Base-by-base conservation (phyloP, 441 rosid species). In the Populus hybrid region DNA sequence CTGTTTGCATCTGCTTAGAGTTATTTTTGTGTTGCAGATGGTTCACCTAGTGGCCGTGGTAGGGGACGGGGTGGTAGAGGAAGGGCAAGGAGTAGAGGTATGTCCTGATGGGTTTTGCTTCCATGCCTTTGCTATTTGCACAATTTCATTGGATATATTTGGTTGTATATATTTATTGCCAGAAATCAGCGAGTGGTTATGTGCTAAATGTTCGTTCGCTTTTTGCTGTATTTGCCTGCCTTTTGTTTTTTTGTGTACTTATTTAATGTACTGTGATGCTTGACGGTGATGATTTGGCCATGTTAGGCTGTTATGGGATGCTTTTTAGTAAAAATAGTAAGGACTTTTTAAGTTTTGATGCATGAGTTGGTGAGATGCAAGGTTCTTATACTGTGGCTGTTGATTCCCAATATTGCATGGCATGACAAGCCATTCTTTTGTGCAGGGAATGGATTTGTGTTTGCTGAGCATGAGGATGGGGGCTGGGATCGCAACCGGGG, bases 41-140 rank as follows among this genome's bases (percentile, higher is more conserved):
- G 93, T 68, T 93, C 96, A 50, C 99, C 99, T 7, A 81, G 81
- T 83, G 92, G 86, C 29, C 90, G 88, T 61, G 88, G 94, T 29
- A 86, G 98, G 72, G 99, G 94, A 59, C 87, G 97, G 31, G 86
- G 93, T 68, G 89, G 92, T 69, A 88, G 97, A 84, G 96, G 92
- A 75, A 87, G 93, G 84, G 81, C 83, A 73, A 85, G 88, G 86
- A 87, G 90, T 75, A 88, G 97, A 90, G 98, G 99, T 92, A 89
- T 67, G 73, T 72, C 29, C 66, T 28, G 36, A 36, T 50, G 1
- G 50, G 14, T 63, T 69, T 73, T 77, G 28, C 14, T n/a, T 0
- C 7, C 20, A 56, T 36, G 24, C 33, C 56, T 78, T 33, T 1
- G 10, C 28, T 45, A 9, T 29, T 59, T 40, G 24, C 38, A 29